Evolutionary conservation across 805 yeast species (phyloP).

Genomic region (Ogataea sp.): DNA sequence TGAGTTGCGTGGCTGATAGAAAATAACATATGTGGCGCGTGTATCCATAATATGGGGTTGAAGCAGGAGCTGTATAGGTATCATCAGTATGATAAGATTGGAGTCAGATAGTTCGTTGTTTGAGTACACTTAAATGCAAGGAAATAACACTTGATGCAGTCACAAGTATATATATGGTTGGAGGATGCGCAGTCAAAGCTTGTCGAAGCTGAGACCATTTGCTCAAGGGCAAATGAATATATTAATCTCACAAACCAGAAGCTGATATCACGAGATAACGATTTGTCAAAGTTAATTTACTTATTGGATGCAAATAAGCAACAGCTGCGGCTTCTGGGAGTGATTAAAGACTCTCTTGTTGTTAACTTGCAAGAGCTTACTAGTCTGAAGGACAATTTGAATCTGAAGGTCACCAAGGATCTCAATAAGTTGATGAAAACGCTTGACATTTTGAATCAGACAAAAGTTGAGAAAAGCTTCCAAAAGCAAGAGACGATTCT

Average conservation of each 20-base stretch:
- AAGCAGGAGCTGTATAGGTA: no score
- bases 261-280: constrained; percentile 31
- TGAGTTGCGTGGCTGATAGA: not conserved
- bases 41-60: no score
- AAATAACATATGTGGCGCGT: no score
- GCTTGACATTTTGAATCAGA: constrained; percentile 25
- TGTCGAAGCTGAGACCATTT: constrained; percentile 36
- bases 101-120: not conserved
- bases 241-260: constrained; percentile 29
- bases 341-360: constrained; percentile 20
- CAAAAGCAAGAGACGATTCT: constrained; percentile 14
- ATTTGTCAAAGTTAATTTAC: constrained; percentile 35
- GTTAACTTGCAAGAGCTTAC: constrained; percentile 20
- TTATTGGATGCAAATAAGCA: constrained; percentile 36
- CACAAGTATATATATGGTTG: not conserved
- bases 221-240: constrained; percentile 39
- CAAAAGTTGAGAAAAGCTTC: constrained; percentile 28
- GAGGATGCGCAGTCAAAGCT: not conserved
- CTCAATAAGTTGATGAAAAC: constrained; percentile 25
- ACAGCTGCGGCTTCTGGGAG: constrained; percentile 36
- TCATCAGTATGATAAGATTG: no score
- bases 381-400: constrained; percentile 13
- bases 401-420: constrained; percentile 18
- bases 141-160: not conserved
- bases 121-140: no score